Base-by-base conservation (phyloP, 768 basidiomycete species). In the Mycena indigotica region DNA sequence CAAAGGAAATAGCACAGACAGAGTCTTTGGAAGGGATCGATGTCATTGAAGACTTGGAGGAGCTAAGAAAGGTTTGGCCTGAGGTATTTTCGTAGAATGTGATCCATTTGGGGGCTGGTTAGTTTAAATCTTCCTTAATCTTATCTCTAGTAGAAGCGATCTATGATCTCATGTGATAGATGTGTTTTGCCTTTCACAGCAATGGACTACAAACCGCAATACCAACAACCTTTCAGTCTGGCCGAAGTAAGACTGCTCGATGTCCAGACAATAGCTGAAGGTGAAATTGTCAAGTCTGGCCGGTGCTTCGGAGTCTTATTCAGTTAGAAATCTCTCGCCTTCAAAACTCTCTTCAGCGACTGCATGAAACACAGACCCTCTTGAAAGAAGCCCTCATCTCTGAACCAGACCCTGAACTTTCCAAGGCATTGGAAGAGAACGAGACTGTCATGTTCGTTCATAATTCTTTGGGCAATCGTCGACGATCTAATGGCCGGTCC, bases 151-250 rank as follows among this genome's bases (percentile, higher is more conserved):
- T 10, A 38, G 35, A 10, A 38, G 12, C 41, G 23, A 44, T 44
- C 23, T 16, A 44, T 44, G 12, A 16, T 8, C 8, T 13, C 41
- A 44, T 21, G 41, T 44, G 41, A 44, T 13, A 13, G 41, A 44
- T 19, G 41, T 21, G 41, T 44, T 6, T 23, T 13, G 8, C 12
- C 16, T 23, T 30, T 38, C 51, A 45, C 39, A 38, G 38, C n/a
- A 32, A 88, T 89, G 87, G 85, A 88, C 41, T 90, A 84, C 70
- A 74, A 62, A 46, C 87, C 89, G 30, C 84, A 81, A 39, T 84
- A 88, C 71, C 61, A 77, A 10, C 91, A 94, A 63, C 92, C 91
- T 1, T 94, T 93, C 70, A 84, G 89, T 5, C 68, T 91, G 29
- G 66, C 72, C 29, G 82, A 92, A 63, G 91, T 88, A 0, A 72